phyloP scores from a whole-genome alignment of 352 stramenopile species.

The Phytophthora pini region DNA sequence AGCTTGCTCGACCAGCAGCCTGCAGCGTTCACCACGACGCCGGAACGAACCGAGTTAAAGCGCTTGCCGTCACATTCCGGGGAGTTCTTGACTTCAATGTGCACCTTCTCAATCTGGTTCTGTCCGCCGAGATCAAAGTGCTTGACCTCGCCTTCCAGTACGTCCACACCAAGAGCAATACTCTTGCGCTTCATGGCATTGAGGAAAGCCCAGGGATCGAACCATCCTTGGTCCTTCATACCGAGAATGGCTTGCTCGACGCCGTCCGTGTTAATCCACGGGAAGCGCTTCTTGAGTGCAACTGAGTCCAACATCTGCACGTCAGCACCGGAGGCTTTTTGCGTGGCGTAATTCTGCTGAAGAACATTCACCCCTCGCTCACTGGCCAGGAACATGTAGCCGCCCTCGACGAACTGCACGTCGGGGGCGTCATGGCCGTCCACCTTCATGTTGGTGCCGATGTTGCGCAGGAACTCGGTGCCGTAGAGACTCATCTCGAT shows the following conservation, averaged over 20 bases:
- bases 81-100: slow-evolving; percentile 46
- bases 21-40: slow-evolving; percentile 81
- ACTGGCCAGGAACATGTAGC: slow-evolving; percentile 84
- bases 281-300: slow-evolving; percentile 67
- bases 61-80: slow-evolving; percentile 26
- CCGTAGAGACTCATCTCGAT: slow-evolving; percentile 86
- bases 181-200: slow-evolving; percentile 79
- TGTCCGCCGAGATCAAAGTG: slow-evolving; percentile 59
- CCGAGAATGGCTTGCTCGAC: slow-evolving; percentile 68
- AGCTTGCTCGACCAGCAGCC: slow-evolving; percentile 78
- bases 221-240: slow-evolving; percentile 82
- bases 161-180: slow-evolving; percentile 69
- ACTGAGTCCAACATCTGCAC: slow-evolving; percentile 62
- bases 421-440: slow-evolving; percentile 63
- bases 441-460: slow-evolving; percentile 61
- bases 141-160: slow-evolving; percentile 76
- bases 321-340: slow-evolving; percentile 50
- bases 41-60: slow-evolving; percentile 44
- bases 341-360: slow-evolving; percentile 57
- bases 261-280: slow-evolving; percentile 78
- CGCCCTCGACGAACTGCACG: slow-evolving; percentile 81
- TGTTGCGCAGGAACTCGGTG: slow-evolving; percentile 66
- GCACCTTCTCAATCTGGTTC: slow-evolving; percentile 70
- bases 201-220: slow-evolving; percentile 86
- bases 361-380: slow-evolving; percentile 66